Evolutionary conservation across 108 stramenopile genomes (phyloP).

Genomic region (Nannochloropsis granulata): DNA sequence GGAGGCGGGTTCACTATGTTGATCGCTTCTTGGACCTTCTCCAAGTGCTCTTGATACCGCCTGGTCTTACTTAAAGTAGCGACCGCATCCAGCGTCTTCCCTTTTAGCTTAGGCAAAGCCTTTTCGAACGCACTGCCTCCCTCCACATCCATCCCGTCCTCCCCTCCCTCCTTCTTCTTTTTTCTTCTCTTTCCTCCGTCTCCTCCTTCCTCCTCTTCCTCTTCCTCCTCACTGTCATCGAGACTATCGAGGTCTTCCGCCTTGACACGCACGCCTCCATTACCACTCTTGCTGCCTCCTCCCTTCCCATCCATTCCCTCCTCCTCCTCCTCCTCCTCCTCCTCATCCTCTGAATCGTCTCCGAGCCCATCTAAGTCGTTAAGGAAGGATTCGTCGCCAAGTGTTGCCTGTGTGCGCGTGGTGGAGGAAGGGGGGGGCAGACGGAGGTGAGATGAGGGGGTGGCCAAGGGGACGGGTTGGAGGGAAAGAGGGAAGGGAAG

Average conservation of each 20-base stretch:
- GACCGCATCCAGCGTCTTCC: neutral
- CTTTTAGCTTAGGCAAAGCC: neutral
- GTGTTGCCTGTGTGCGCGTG: neutral
- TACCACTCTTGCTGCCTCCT: neutral
- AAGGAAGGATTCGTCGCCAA: neutral
- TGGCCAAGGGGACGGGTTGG: neutral
- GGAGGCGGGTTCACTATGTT: conserved; percentile 1
- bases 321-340: neutral
- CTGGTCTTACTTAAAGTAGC: neutral
- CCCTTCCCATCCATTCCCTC: neutral
- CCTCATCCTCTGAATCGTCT: neutral
- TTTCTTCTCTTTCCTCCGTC: neutral
- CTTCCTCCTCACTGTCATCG: neutral
- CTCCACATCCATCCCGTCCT: neutral
- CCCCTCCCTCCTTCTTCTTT: neutral
- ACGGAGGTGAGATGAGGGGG: neutral
- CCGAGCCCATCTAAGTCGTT: neutral
- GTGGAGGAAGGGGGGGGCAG: neutral
- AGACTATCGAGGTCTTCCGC: neutral
- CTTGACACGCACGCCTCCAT: neutral
- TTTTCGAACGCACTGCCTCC: neutral
- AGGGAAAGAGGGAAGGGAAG: neutral
- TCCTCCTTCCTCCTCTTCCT: neutral
- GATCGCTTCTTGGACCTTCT: neutral
- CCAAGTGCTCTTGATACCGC: neutral